These are phyloP conservation scores for Scedosporium apiospermum DNA, from an alignment of 2,329 filamentous ascomycete species.

Conservation along the genomic window DNA sequence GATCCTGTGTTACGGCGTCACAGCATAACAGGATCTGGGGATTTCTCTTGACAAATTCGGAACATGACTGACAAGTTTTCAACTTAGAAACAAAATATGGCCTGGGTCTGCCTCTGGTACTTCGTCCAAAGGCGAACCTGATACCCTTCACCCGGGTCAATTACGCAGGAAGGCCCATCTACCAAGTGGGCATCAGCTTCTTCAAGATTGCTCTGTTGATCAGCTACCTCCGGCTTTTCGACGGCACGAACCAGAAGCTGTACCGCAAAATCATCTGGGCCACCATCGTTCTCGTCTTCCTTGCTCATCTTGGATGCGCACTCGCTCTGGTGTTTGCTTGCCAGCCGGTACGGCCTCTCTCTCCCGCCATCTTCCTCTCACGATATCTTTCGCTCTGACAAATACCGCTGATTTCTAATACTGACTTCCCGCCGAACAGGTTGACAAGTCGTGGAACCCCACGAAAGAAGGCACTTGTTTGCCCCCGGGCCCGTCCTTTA, in stretches of 20 bases:
- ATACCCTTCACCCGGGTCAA: constrained; percentile 38
- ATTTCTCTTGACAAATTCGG: too few relatives aligned
- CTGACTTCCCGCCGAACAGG: constrained; percentile 12
- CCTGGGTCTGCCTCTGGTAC: constrained; percentile 34
- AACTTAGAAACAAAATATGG: constrained; percentile 41
- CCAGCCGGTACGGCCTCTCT: constrained; percentile 26
- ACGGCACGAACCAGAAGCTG: constrained; percentile 31
- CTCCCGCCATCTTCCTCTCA: too few relatives aligned
- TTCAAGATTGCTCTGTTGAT: constrained; percentile 46
- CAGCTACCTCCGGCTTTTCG: constrained; percentile 41
- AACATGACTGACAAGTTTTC: constrained; percentile 1
- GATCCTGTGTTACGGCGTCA: too few relatives aligned
- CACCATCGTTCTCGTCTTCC: constrained; percentile 31
- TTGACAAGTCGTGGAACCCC: constrained; percentile 36
- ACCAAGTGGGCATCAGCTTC: constrained; percentile 44
- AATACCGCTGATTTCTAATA: neutral
- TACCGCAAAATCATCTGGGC: constrained; percentile 36
- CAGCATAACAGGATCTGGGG: too few relatives aligned
- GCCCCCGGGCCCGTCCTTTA: constrained; percentile 36
- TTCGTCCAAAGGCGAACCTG: constrained; percentile 33
- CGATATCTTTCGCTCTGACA: neutral
- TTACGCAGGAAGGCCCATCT: constrained; percentile 43
- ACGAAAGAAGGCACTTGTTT: constrained; percentile 31
- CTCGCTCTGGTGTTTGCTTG: constrained; percentile 41
- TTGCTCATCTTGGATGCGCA: constrained; percentile 37